phyloP scores from a whole-genome alignment of 805 yeast genomes.

The Maudiozyma pseudohumilis region DNA sequence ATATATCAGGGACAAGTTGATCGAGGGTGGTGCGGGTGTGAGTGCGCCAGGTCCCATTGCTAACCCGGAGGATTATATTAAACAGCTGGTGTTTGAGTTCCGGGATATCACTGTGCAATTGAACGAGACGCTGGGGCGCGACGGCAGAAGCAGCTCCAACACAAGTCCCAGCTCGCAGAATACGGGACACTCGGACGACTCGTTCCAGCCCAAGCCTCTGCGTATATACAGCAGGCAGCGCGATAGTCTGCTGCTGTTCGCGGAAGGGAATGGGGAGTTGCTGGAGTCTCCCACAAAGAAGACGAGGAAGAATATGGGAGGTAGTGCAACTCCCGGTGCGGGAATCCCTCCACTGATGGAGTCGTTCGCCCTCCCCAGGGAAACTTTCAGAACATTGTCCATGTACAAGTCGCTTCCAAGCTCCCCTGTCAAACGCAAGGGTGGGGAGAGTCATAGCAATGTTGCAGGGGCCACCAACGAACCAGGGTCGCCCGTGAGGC shows the following conservation, averaged over 20 bases:
- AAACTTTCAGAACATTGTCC: not conserved
- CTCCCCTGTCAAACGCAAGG: constrained; percentile 9
- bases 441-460: not conserved
- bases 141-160: not conserved
- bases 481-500: not conserved
- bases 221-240: constrained; percentile 17
- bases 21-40: no score
- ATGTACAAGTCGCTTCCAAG: constrained; percentile 11
- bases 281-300: no score
- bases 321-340: no score
- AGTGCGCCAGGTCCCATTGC: no score
- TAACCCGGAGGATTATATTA: constrained; percentile 12
- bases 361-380: not conserved
- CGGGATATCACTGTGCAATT: constrained; percentile 18
- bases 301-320: no score
- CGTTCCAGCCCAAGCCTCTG: constrained; percentile 21
- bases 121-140: constrained; percentile 16
- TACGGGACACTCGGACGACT: constrained; percentile 9
- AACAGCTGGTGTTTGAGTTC: constrained; percentile 21
- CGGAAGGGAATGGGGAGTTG: not conserved
- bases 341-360: not conserved
- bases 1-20: constrained; percentile 14
- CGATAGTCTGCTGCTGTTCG: not conserved
- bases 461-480: not conserved
- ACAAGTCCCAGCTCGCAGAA: constrained; percentile 14